Conservation (phyloP, 2,329 filamentous ascomycete genomes). For the Trichoderma atrobrunneum region DNA sequence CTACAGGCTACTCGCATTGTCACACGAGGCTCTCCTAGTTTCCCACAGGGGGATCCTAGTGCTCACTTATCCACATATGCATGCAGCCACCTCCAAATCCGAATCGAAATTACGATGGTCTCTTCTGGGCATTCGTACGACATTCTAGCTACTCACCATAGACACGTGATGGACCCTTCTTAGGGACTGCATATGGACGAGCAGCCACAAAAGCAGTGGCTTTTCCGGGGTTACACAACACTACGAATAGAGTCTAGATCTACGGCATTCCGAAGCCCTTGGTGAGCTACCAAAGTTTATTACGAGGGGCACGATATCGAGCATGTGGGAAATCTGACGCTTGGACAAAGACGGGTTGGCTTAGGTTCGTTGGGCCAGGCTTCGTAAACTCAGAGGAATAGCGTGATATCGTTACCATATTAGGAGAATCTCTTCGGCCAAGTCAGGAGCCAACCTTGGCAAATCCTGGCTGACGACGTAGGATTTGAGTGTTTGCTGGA, state of each 20-base stretch:
- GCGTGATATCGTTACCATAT: not conserved
- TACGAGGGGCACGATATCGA: not conserved
- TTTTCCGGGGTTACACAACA: not conserved
- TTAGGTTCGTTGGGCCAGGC: not conserved
- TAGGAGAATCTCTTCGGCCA: not conserved
- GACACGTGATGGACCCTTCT: not conserved
- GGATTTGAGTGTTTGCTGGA: not conserved
- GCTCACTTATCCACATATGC: not conserved
- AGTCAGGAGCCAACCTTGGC: not conserved
- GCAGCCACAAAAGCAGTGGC: not conserved
- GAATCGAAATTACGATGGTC: not conserved
- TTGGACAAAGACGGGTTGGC: not conserved
- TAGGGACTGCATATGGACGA: not conserved
- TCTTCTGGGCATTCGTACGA: not conserved
- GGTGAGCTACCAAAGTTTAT: not conserved
- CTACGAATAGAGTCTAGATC: not conserved
- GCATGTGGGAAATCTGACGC: not conserved
- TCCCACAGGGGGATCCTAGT: not conserved
- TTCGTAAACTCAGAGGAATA: not conserved
- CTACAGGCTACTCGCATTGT: not conserved
- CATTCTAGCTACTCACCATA: not conserved
- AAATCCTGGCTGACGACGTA: not conserved
- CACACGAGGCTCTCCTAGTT: not conserved
- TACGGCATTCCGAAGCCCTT: not conserved
- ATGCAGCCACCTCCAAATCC: not conserved